Base-by-base conservation (phyloP, 805 yeast genomes). In the Teunomyces gatunensis region DNA sequence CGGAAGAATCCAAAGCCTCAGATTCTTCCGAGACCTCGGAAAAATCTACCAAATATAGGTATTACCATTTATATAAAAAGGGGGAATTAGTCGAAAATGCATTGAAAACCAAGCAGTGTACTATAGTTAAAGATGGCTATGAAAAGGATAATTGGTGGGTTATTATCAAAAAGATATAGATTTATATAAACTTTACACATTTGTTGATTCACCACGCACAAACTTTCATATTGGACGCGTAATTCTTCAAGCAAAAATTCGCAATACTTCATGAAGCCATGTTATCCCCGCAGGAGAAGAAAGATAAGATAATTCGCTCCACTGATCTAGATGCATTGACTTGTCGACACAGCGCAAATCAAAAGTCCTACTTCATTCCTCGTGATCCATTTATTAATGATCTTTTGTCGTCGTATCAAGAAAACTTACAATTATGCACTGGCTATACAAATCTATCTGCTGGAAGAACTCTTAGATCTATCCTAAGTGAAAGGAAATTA, bases 131-230 rank as follows among this genome's bases (percentile, higher is more conserved):
- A 23, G 70, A 78, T 37, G 99, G 99, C 0, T 94, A 92, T 61
- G 98, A 94, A 63, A 81, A 79, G 60, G 99, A 92, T 61, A 92
- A 92, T 59, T 94, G 98, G 98, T 92, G 96, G 87, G 65, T 66
- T 1, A 60, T 72, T 1, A 51, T 65, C 48, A 39, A 54, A 49
- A 55, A 59, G 54, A 44, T 37, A n/a, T 51, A 47, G 44, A 21
- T 39, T 18, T 44, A 15, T 35, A 27, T 17, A 13, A 5, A 18
- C 12, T 17, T 25, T 42, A 11, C 13, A 2, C 23, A 43, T 18
- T 11, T 13, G 5, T 39, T 13, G 25, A 6, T 23, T 12, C 12
- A 15, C 13, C n/a, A 9, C 9, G 9, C 23, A 10, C 3, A 21
- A 11, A 11, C 25, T 36, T 36, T 39, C 17, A 15, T 32, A 15